Evolutionary conservation across 2,329 filamentous ascomycete genomes (phyloP).

Genomic region (Fusarium sp.): DNA sequence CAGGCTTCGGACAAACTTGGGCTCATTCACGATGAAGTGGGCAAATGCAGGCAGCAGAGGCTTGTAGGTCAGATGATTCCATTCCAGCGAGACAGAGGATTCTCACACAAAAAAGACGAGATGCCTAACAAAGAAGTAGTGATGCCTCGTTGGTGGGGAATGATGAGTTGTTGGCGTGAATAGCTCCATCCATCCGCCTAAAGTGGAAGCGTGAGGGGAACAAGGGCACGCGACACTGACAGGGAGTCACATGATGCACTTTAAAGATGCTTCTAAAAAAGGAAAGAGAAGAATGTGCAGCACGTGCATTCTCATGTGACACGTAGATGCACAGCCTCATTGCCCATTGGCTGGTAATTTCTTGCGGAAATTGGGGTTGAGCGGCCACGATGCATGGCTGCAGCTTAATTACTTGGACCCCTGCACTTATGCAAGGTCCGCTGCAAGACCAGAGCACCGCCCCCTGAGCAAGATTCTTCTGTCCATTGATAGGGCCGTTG

Average conservation of each 20-base stretch:
- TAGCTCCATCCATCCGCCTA: slow-evolving; percentile 3
- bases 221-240: slow-evolving; percentile 48
- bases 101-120: neutral
- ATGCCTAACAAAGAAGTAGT: slow-evolving; percentile 5
- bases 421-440: slow-evolving; percentile 40
- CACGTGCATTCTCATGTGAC: slow-evolving; percentile 19
- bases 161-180: slow-evolving; percentile 14
- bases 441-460: slow-evolving; percentile 24
- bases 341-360: slow-evolving; percentile 47
- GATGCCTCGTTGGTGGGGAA: slow-evolving; percentile 25
- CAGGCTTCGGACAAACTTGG: neutral
- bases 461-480: slow-evolving; percentile 20
- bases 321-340: slow-evolving; percentile 26
- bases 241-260: slow-evolving; percentile 52
- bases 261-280: neutral
- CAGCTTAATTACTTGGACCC: slow-evolving; percentile 38
- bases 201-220: slow-evolving; percentile 6
- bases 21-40: neutral
- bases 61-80: slow-evolving; percentile 9
- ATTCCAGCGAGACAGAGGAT: slow-evolving; percentile 9
- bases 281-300: neutral
- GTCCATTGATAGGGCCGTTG: slow-evolving; percentile 25
- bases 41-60: slow-evolving; percentile 30
- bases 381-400: slow-evolving; percentile 23
- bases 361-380: slow-evolving; percentile 47